Percentiles rank a stretch among this genome's conserved stretches.
These are phyloP conservation scores for Arxiozyma heterogenica DNA, from an alignment of 1,139 yeast genomes.

Conservation along the genomic window DNA sequence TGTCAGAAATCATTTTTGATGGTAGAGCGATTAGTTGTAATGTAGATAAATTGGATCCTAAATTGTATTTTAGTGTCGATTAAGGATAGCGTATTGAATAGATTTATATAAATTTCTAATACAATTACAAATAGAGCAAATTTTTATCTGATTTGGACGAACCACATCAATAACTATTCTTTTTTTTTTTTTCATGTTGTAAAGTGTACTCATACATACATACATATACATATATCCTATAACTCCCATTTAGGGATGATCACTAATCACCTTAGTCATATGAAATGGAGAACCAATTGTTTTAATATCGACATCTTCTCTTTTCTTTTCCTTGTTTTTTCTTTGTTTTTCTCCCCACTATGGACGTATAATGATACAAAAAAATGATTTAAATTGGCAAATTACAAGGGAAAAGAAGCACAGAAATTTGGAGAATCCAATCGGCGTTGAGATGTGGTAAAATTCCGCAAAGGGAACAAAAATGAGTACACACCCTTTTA, in stretches of 20 bases:
- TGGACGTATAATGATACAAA: too few species aligned
- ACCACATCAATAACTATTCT: not conserved
- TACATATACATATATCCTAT: not conserved
- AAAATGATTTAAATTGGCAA: not conserved
- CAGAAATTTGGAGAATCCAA: not conserved
- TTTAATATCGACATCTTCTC: not conserved
- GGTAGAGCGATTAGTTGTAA: constrained; percentile 78
- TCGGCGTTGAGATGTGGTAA: not conserved
- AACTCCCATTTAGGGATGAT: not conserved
- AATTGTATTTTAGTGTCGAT: constrained; percentile 71
- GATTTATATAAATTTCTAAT: too few species aligned
- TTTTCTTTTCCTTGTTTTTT: not conserved
- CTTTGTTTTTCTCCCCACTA: too few species aligned
- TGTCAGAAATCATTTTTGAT: constrained; percentile 80
- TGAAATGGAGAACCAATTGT: not conserved
- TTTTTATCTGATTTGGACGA: too few species aligned
- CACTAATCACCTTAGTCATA: not conserved
- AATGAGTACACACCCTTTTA: not conserved
- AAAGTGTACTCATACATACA: not conserved
- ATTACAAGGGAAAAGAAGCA: not conserved
- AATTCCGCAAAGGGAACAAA: not conserved
- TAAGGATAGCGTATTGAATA: too few species aligned
- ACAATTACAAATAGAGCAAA: not conserved
- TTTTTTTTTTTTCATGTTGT: not conserved
- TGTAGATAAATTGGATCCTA: constrained; percentile 73